These are phyloP conservation scores for Salvia rosmarinus DNA, from an alignment of 257 asterid genomes.

Conservation along the genomic window DNA sequence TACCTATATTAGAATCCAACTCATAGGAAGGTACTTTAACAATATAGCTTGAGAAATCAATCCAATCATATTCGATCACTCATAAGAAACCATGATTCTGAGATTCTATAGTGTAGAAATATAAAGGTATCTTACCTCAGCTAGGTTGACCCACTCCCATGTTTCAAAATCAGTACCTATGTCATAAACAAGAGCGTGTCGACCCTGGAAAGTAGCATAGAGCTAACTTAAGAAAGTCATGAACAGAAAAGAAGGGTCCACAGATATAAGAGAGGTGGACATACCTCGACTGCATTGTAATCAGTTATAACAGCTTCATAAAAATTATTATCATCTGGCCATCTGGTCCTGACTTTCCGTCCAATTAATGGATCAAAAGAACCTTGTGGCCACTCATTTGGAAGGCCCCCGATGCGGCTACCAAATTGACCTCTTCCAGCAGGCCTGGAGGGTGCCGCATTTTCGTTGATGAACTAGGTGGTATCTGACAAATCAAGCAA, in stretches of 20 bases:
- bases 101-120: slow-evolving; percentile 20
- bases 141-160: slow-evolving; percentile 80
- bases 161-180: slow-evolving; percentile 59
- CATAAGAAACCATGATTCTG: background rate
- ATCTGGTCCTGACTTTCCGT: slow-evolving; percentile 69
- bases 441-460: slow-evolving; percentile 68
- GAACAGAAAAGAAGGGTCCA: slow-evolving; percentile 29
- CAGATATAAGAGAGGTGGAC: slow-evolving; percentile 24
- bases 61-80: background rate
- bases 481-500: slow-evolving; percentile 48
- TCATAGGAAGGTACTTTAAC: background rate
- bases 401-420: slow-evolving; percentile 53
- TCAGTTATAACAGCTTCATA: slow-evolving; percentile 74
- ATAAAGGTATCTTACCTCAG: slow-evolving; percentile 57
- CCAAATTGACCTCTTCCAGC: slow-evolving; percentile 78
- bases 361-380: slow-evolving; percentile 60
- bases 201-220: slow-evolving; percentile 54
- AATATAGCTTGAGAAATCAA: slow-evolving; percentile 9
- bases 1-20: background rate
- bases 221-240: slow-evolving; percentile 25
- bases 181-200: slow-evolving; percentile 71
- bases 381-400: slow-evolving; percentile 51
- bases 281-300: slow-evolving; percentile 60
- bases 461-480: slow-evolving; percentile 58
- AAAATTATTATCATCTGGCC: slow-evolving; percentile 87